Evolutionary conservation across 1,284 basidiomycete species (phyloP).

Genomic region (Sanghuangporus weigelae): DNA sequence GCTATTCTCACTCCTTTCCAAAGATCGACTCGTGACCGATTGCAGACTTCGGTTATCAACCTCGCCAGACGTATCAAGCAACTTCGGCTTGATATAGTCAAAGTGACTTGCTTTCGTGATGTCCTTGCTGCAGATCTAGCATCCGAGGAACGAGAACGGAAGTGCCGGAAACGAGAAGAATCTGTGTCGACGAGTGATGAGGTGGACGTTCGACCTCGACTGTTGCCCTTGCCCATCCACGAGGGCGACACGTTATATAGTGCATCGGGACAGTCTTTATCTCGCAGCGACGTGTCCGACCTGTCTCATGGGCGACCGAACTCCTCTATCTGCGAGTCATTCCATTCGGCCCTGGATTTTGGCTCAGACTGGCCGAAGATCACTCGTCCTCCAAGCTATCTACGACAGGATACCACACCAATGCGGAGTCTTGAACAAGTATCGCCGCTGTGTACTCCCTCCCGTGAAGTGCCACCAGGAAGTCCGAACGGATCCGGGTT

Average conservation of each 20-base stretch:
- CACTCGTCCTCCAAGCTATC: conserved; percentile 28
- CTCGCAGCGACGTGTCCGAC: conserved; percentile 21
- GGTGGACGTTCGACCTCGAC: conserved; percentile 26
- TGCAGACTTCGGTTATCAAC: conserved; percentile 58
- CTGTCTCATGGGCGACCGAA: conserved; percentile 35
- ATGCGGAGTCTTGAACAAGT: conserved; percentile 5
- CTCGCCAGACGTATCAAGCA: conserved; percentile 63
- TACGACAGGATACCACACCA: neutral
- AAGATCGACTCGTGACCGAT: conserved; percentile 71
- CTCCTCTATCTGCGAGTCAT: conserved; percentile 50
- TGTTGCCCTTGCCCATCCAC: conserved; percentile 40
- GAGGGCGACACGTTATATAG: conserved; percentile 28
- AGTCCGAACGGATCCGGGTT: neutral
- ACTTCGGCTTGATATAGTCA: conserved; percentile 70
- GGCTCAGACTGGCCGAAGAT: conserved; percentile 42
- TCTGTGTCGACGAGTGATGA: conserved; percentile 51
- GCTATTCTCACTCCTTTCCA: conserved; percentile 85
- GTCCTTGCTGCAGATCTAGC: conserved; percentile 71
- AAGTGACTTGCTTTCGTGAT: conserved; percentile 68
- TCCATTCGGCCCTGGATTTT: conserved; percentile 61
- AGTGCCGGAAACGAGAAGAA: conserved; percentile 51
- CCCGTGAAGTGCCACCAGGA: neutral
- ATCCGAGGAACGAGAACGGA: conserved; percentile 67
- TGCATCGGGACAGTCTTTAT: conserved; percentile 20
- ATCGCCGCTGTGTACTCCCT: neutral